Evolutionary conservation across 2,329 filamentous ascomycete genomes (phyloP).

Genomic region (Aureobasidium namibiae): DNA sequence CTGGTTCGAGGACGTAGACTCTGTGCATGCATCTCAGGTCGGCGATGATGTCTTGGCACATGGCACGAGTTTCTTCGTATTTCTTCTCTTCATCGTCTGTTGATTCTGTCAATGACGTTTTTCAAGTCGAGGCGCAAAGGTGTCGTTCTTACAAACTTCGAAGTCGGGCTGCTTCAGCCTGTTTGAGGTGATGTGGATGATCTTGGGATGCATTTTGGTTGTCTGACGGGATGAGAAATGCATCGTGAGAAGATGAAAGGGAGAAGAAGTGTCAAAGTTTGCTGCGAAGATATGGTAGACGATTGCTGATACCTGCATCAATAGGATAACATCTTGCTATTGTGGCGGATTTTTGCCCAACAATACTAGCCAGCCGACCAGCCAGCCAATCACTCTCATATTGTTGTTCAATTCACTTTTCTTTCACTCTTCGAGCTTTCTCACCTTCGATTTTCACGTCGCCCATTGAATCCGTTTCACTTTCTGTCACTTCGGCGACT

Average conservation of each 20-base stretch:
- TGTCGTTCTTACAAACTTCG: background rate
- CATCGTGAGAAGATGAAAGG: background rate
- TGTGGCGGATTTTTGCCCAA: background rate
- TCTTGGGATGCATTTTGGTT: background rate
- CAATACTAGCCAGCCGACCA: background rate
- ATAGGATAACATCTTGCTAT: background rate
- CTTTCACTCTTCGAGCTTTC: background rate
- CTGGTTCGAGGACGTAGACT: background rate
- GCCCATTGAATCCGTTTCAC: no score
- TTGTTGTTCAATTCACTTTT: background rate
- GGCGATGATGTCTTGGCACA: background rate
- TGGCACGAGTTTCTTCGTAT: background rate
- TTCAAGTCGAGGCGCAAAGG: background rate
- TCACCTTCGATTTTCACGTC: no score
- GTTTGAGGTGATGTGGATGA: background rate
- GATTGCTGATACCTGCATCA: background rate
- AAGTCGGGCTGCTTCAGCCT: background rate
- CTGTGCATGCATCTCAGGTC: background rate
- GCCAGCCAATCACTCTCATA: no score
- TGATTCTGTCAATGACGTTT: background rate
- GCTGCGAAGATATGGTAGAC: background rate
- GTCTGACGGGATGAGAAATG: background rate
- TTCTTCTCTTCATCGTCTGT: background rate
- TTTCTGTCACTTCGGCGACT: no score
- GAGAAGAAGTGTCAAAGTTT: background rate